Evolutionary conservation across 192 early-diverging fungal genomes (phyloP).

Genomic region (Coemansia sp.): DNA sequence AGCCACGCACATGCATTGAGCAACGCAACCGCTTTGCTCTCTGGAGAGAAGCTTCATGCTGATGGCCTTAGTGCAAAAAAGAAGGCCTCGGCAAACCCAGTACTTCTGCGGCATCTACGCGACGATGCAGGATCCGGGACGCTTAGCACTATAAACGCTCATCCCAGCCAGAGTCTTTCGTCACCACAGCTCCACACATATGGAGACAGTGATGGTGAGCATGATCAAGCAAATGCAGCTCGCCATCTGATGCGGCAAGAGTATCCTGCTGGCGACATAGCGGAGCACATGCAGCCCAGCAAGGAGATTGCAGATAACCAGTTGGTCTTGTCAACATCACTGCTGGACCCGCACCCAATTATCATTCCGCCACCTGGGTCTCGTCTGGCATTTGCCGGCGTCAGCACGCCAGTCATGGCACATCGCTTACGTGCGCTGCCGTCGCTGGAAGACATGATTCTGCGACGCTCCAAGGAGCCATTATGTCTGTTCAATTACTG

Average conservation of each 20-base stretch:
- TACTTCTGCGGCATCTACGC: neutral
- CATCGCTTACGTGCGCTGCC: constrained; percentile 57
- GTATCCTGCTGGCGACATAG: constrained; percentile 2
- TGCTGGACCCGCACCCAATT: constrained; percentile 49
- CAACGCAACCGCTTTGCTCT: constrained; percentile 37
- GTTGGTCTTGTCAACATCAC: constrained; percentile 28
- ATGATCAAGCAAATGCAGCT: neutral
- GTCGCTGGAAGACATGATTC: constrained; percentile 67
- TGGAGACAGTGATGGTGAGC: neutral
- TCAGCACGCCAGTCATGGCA: constrained; percentile 21
- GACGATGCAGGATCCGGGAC: constrained; percentile 13
- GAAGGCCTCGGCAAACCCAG: neutral
- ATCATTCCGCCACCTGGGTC: constrained; percentile 50
- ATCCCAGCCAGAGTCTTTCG: constrained; percentile 15
- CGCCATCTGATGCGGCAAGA: neutral
- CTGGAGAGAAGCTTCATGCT: constrained; percentile 11
- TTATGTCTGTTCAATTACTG: constrained; percentile 80
- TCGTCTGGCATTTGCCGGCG: constrained; percentile 46
- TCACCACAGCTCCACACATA: neutral
- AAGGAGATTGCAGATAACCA: constrained; percentile 10
- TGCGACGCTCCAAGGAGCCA: constrained; percentile 65
- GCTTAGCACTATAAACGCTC: constrained; percentile 27
- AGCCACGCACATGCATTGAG: constrained; percentile 17
- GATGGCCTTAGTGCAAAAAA: constrained; percentile 7
- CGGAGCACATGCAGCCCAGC: neutral